Percentiles rank a stretch among this genome's conserved stretches.
Evolutionary conservation across 495 filamentous ascomycete species (phyloP).

Genomic region (Xylaria intraflava): DNA sequence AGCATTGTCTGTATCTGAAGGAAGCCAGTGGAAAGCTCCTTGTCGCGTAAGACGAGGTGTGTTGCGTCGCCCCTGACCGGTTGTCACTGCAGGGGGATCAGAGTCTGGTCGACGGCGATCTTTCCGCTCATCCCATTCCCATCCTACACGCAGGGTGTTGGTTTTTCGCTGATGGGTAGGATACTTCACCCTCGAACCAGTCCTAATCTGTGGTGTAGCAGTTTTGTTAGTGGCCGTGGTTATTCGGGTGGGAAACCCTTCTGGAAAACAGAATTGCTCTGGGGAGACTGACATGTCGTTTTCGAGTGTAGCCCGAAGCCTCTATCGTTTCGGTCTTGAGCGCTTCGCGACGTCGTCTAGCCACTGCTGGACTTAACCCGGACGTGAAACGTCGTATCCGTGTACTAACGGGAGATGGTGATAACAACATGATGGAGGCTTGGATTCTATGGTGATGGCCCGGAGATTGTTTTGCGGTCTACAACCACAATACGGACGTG

Average conservation of each 20-base stretch:
- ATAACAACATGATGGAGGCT: not conserved
- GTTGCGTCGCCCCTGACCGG: constrained; percentile 21
- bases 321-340: not conserved
- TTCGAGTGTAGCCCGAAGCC: not conserved
- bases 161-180: not conserved
- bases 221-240: not conserved
- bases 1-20: constrained; percentile 14
- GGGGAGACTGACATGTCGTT: not conserved
- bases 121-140: constrained; percentile 11
- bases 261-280: not conserved
- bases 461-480: not conserved
- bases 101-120: constrained; percentile 26
- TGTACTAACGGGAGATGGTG: not conserved
- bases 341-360: not conserved
- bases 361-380: not conserved
- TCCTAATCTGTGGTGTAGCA: not conserved
- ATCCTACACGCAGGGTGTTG: not conserved
- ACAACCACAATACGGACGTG: not conserved
- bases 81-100: constrained; percentile 19
- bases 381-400: not conserved
- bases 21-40: constrained; percentile 32
- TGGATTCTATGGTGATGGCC: not conserved
- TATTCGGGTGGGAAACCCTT: too few species aligned
- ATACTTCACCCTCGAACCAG: not conserved
- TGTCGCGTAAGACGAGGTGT: constrained; percentile 36